Evolutionary conservation across 495 filamentous ascomycete species (phyloP).

Genomic region (Aspergillus steynii): DNA sequence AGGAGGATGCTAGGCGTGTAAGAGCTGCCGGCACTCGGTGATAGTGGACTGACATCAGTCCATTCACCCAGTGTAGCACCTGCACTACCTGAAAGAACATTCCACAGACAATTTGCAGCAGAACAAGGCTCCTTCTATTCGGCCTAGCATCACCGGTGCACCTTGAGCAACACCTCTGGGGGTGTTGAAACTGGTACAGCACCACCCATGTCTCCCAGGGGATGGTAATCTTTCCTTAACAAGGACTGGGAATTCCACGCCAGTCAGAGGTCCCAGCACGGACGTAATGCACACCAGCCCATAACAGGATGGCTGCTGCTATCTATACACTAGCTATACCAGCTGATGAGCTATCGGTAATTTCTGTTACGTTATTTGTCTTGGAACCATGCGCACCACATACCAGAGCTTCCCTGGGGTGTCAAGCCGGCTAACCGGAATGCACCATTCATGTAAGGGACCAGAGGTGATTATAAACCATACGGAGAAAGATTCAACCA

Average conservation of each 20-base stretch:
- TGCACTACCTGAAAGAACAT: constrained; percentile 18
- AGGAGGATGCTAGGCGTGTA: constrained; percentile 6
- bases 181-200: not conserved
- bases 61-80: constrained; percentile 14
- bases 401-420: constrained; percentile 16
- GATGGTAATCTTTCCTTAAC: not conserved
- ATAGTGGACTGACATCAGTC: constrained; percentile 18
- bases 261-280: not conserved
- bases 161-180: not conserved
- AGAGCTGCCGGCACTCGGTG: not conserved
- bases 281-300: not conserved
- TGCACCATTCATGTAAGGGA: constrained; percentile 24
- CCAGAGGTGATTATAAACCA: constrained; percentile 6
- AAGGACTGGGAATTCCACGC: not conserved
- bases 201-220: not conserved
- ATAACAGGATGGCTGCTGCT: not conserved
- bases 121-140: constrained; percentile 6
- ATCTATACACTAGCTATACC: not conserved
- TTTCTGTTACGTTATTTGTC: constrained; percentile 7
- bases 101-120: constrained; percentile 18
- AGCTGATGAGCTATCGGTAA: not conserved
- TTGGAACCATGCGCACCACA: constrained; percentile 12
- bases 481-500: not conserved
- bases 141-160: not conserved
- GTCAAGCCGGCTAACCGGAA: constrained; percentile 14